phyloP scores from a whole-genome alignment of 2,329 filamentous ascomycete species.

The Nigrospora oryzae region DNA sequence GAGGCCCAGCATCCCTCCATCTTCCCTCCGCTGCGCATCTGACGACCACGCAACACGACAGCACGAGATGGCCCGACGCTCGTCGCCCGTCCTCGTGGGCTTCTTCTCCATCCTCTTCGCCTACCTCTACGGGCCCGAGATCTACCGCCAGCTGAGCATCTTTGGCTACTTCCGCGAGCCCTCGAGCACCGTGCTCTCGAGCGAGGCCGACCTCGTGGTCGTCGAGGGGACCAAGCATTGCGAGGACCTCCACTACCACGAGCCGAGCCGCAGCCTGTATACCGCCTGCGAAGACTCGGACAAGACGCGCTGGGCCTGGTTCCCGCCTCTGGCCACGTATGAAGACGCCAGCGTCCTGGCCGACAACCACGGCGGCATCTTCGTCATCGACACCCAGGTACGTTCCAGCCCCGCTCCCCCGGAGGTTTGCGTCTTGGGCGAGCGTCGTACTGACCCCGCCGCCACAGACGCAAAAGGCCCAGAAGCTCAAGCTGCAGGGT shows the following conservation, averaged over 20 bases:
- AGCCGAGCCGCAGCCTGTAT: conserved; percentile 38
- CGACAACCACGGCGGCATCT: conserved; percentile 32
- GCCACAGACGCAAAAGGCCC: conserved; percentile 33
- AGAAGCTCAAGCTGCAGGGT: conserved; percentile 36
- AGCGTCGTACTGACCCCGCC: background rate
- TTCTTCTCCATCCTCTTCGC: conserved; percentile 2
- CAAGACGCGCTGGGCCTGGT: conserved; percentile 38
- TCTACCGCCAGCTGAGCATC: conserved; percentile 4
- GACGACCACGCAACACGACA: no score
- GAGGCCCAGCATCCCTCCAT: no score
- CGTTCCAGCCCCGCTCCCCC: conserved; percentile 7
- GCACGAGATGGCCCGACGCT: no score
- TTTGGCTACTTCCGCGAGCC: conserved; percentile 9
- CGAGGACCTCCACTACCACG: conserved; percentile 52
- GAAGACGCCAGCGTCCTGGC: conserved; percentile 25
- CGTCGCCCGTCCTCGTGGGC: background rate
- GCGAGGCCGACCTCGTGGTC: conserved; percentile 19
- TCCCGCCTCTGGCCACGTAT: conserved; percentile 36
- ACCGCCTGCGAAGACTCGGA: conserved; percentile 44
- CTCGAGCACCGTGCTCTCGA: conserved; percentile 11
- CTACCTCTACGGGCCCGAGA: conserved; percentile 2
- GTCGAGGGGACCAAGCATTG: conserved; percentile 47
- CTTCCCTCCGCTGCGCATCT: no score
- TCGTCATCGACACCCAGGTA: conserved; percentile 46
- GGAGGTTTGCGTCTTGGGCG: background rate